Percentiles rank a stretch among this genome's conserved stretches.
These are phyloP conservation scores for Modicella reniformis DNA, from an alignment of 371 early-diverging fungal genomes.

Conservation along the genomic window DNA sequence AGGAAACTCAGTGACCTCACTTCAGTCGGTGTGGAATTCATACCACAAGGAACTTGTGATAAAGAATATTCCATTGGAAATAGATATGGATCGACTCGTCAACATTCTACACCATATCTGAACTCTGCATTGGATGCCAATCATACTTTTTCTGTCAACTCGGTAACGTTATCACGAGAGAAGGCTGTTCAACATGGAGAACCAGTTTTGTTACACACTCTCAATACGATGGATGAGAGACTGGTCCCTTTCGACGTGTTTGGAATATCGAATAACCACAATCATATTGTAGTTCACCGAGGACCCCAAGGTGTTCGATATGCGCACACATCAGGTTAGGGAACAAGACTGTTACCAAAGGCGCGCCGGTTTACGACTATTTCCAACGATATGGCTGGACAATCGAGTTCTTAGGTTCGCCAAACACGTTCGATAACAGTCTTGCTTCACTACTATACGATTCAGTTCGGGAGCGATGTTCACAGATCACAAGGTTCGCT, in stretches of 20 bases:
- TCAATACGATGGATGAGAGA: no score
- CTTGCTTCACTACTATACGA: background rate
- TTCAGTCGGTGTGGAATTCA: background rate
- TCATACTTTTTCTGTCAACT: no score
- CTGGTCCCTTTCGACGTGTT: no score
- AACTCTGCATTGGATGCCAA: no score
- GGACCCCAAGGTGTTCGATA: background rate
- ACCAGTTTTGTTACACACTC: no score
- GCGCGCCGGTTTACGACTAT: background rate
- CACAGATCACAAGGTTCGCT: background rate
- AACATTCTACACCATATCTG: no score
- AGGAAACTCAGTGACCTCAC: background rate
- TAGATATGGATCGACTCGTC: no score
- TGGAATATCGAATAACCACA: no score
- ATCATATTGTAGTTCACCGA: background rate
- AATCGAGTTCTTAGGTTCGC: background rate
- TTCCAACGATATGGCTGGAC: background rate
- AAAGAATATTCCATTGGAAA: background rate
- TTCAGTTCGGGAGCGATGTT: background rate
- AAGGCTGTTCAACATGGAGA: no score
- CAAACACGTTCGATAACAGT: background rate
- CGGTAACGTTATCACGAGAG: no score
- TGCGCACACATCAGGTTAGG: background rate
- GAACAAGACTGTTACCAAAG: background rate
- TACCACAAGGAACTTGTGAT: background rate